Base-by-base conservation (phyloP, 2,329 filamentous ascomycete genomes). In the Albifimbria verrucaria region DNA sequence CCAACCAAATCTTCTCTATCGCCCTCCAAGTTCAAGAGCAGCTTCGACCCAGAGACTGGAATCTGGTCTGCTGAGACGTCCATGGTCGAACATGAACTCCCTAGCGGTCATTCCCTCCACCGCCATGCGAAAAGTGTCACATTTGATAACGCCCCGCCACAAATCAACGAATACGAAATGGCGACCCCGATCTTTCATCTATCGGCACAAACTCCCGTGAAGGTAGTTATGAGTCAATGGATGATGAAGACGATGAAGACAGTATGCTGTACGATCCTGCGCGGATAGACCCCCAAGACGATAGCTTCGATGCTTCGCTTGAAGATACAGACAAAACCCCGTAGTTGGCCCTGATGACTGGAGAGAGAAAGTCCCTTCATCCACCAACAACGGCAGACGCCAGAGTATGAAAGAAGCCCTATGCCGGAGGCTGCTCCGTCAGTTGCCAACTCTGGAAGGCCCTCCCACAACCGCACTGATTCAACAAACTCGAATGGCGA, bases 161-260 rank as follows among this genome's bases (percentile, higher is more conserved):
- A 96, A 67, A 82, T 99, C 64, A 96, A 97, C 67, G 94, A 99
- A 73, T 99, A 97, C 69, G 94, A 97, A 72, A 92, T 97, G 89
- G 89, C 91, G 28, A 99, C 94, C 94, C 94, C 11, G 94, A 97
- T 66, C 83, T 95, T n/a, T 97, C 93, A 2, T 96, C 92, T 0
- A 80, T 95, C 22, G 90, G 90, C 23, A 93, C 90, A 48, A 92
- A 88, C 61, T 97, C 93, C 12, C 88, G 93, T 9, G 91, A 97
- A 65, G 91, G 92, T 42, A 97, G 93, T 74, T 97, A 90, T 68
- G 92, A 97, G 57, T 93, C 90, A 0, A 85, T 89, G 26, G 87
- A 90, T 12, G 85, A 88, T 23, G 87, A 89, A 18, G 83, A 92
- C 41, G 83, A 87, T 23, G 88, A 92, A 44, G 78, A 85, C 44